Percentiles rank a stretch among this genome's conserved stretches.
These are phyloP conservation scores for Nepenthes alata DNA, from an alignment of 179 eudicot genomes.

Conservation along the genomic window DNA sequence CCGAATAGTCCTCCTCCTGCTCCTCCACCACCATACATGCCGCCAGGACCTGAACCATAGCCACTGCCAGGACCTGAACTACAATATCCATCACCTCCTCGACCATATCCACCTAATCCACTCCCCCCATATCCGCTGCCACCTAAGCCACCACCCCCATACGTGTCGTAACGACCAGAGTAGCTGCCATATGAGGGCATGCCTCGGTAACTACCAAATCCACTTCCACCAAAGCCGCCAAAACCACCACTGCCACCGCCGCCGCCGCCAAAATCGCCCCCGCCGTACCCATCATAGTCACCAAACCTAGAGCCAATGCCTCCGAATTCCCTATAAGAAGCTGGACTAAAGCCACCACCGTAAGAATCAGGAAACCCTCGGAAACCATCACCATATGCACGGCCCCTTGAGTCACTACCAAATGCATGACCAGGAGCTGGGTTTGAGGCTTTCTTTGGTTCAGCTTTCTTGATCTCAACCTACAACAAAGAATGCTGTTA, in stretches of 20 bases:
- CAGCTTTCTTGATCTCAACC: constrained; percentile 70
- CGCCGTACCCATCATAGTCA: constrained; percentile 14
- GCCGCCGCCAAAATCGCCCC: constrained; percentile 12
- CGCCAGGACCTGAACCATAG: constrained; percentile 15
- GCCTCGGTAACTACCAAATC: constrained; percentile 2
- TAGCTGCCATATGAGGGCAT: constrained; percentile 1
- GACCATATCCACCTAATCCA: constrained; percentile 3
- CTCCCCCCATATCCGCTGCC: background rate
- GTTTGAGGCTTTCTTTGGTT: constrained; percentile 98
- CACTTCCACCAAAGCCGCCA: background rate
- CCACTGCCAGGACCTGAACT: constrained; percentile 6
- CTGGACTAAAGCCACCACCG: constrained; percentile 33
- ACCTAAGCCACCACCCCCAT: constrained; percentile 2
- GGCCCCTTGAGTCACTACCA: constrained; percentile 41
- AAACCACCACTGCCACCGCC: background rate
- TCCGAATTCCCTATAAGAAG: constrained; percentile 26
- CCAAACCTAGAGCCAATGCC: constrained; percentile 27
- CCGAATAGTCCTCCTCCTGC: constrained; percentile 25
- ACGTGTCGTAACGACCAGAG: constrained; percentile 3
- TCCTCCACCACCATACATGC: constrained; percentile 5
- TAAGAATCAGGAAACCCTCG: constrained; percentile 28
- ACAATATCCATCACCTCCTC: constrained; percentile 16
- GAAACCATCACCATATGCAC: constrained; percentile 43
- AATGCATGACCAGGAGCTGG: constrained; percentile 59
- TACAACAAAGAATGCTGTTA: constrained; percentile 62